Base-by-base conservation (phyloP, 2,329 filamentous ascomycete genomes). In the Monosporascus sp. region DNA sequence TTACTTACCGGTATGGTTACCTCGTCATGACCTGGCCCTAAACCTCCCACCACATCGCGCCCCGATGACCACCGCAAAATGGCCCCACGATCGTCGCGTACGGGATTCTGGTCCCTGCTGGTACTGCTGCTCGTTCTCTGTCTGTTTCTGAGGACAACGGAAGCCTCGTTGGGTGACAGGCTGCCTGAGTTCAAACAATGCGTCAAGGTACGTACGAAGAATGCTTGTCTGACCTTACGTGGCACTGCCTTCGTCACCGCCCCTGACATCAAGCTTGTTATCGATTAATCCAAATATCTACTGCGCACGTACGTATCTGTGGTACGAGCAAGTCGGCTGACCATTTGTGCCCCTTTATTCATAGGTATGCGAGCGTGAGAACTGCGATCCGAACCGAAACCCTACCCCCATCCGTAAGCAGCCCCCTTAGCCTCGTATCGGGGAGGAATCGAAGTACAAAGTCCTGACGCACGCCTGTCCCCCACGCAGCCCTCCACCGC, bases 131-230 rank as follows among this genome's bases (percentile, higher is more conserved):
- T 73, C 48, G 55, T 76, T 44, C 59, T 76, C 51, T 70, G 63
- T 54, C 48, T 67, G 45, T 52, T 82, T 56, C 68, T 72, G 34
- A 64, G 62, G 50, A 69, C 71, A n/a, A 77, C 76, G 17, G 72
- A 77, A 51, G 94, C 91, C 27, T 97, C 92, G 5, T 65, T 85
- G 48, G 94, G 94, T 60, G 94, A 99, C 71, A 81, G 84, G 52
- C 77, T 96, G 55, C 90, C 90, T 19, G 91, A 96, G 65, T 99
- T 99, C 70, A 82, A 80, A 67, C 79, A 91, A 70, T 99, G 94
- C 69, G 83, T 97, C 51, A 74, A 90, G 78, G 93, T 96, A 76
- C 59, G 75, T 71, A 46, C 22, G 22, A 24, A 14, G 14, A 46
- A 46, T 3, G 14, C n/a, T 14, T 26, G 24, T 17, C 7, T 20